These are phyloP conservation scores for Emergomyces africanus DNA, from an alignment of 2,329 filamentous ascomycete genomes.

Conservation along the genomic window DNA sequence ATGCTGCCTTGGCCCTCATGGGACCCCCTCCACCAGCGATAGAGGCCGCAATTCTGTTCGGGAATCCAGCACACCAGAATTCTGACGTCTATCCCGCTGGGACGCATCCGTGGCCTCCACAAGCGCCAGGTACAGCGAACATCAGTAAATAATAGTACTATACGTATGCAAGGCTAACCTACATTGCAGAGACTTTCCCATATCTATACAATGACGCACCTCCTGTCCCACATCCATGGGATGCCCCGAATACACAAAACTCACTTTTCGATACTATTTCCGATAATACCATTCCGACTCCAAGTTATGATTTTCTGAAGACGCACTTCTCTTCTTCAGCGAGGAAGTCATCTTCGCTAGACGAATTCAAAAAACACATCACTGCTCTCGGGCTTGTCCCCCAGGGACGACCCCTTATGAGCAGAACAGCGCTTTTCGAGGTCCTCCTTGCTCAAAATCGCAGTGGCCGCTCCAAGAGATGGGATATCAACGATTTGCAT, in stretches of 20 bases:
- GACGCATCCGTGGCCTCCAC: neutral
- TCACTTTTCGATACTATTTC: neutral
- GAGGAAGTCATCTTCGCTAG: neutral
- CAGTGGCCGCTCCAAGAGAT: neutral
- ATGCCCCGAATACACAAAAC: neutral
- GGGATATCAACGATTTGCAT: conserved; percentile 15
- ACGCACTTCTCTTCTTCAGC: neutral
- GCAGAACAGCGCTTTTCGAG: conserved; percentile 13
- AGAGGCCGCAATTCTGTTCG: conserved; percentile 31
- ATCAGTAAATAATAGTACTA: neutral
- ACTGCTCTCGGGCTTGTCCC: neutral
- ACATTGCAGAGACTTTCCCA: neutral
- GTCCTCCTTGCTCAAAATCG: conserved; percentile 2
- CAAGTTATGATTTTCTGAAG: neutral
- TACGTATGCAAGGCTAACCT: neutral
- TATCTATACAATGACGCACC: neutral
- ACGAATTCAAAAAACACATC: neutral
- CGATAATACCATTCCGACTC: neutral
- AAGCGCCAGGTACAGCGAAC: neutral
- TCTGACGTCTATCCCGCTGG: neutral
- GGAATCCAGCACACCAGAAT: conserved; percentile 19
- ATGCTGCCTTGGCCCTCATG: conserved; percentile 35
- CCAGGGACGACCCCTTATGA: neutral
- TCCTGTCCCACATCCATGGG: neutral
- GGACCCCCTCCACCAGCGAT: conserved; percentile 17